A percentile compares a stretch with the other conserved stretches of the same genome.
These are phyloP conservation scores for Cladorrhinum sp. DNA, from an alignment of 2,329 filamentous ascomycete species.

Conservation along the genomic window DNA sequence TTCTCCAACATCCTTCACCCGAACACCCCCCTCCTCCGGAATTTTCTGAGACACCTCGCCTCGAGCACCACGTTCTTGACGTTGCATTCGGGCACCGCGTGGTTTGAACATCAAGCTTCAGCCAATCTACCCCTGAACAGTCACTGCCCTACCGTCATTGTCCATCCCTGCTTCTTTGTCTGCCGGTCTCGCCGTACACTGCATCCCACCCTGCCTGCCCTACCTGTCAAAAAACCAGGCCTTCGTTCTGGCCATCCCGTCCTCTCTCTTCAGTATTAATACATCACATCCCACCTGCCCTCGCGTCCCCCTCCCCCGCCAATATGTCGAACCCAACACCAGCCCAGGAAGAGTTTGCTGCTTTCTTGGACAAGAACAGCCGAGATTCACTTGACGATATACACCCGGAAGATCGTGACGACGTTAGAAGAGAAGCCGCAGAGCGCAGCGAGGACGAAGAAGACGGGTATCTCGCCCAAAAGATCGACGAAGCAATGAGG, in stretches of 20 bases:
- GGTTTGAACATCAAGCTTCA: slow-evolving; percentile 4
- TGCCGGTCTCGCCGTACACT: slow-evolving; percentile 23
- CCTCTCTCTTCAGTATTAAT: slow-evolving; percentile 7
- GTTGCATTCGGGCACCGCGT: slow-evolving; percentile 22
- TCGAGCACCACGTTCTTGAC: slow-evolving; percentile 6
- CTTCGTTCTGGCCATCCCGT: no score
- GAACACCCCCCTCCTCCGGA: neutral
- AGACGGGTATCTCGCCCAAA: slow-evolving; percentile 49
- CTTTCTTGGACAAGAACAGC: slow-evolving; percentile 57
- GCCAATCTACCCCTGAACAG: neutral
- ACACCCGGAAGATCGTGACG: slow-evolving; percentile 60
- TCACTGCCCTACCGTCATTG: neutral
- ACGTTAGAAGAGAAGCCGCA: slow-evolving; percentile 40
- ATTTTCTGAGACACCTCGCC: slow-evolving; percentile 3
- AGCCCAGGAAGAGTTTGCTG: slow-evolving; percentile 66
- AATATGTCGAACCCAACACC: slow-evolving; percentile 55
- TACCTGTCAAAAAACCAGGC: slow-evolving; percentile 16
- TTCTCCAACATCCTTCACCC: neutral
- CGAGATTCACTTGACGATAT: slow-evolving; percentile 39
- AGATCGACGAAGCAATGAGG: slow-evolving; percentile 64
- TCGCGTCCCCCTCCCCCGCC: slow-evolving; percentile 27
- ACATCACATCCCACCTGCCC: slow-evolving; percentile 4
- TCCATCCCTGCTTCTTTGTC: slow-evolving; percentile 3
- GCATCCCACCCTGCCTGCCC: slow-evolving; percentile 6
- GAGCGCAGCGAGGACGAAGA: slow-evolving; percentile 55